Base-by-base conservation (phyloP, 2,329 filamentous ascomycete genomes). In the Talaromyces sp. region DNA sequence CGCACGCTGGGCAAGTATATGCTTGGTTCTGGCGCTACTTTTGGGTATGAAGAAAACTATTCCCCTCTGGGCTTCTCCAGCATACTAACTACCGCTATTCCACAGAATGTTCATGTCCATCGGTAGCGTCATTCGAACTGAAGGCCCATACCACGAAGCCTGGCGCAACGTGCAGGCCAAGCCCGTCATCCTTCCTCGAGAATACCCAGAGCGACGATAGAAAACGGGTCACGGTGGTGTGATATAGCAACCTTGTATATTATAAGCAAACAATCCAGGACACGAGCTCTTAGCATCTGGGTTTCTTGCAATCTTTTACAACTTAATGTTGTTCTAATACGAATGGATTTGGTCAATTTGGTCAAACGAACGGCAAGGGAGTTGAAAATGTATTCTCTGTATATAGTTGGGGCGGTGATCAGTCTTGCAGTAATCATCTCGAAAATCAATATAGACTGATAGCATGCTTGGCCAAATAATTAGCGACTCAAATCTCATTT, bases 1-100 rank as follows among this genome's bases (percentile, higher is more conserved):
- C 85, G 95, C 71, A 97, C 93, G 34, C 80, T 99, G 56, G 94
- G 95, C 65, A 95, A 98, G 77, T 98, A 96, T 77, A 99, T 99
- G 95, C 79, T 91, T 36, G 93, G 91, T 52, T 98, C 94, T 30
- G 93, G 93, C 47, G 92, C 92, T 54, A 98, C 94, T 9, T 99
- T 99, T 76, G 95, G 94, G 94, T 96, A 85, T 65, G 84, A 69
- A 23, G 23, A 14, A 59, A 23, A 57, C 66, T 88, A 86, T 28
- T 52, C 55, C 23, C 16, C 28, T 58, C 14, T 57, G 14, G 18
- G 12, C 62, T 33, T 60, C 64, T 53, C 47, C 52, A 34, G 40
- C 16, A 31, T 4, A 16, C 60, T 62, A 34, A 60, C 36, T 9
- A 50, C 34, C 56, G 56, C 67, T 57, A 23, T 60, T 36, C 5